These are phyloP conservation scores for Angomonas ambiguus DNA, from an alignment of 208 protist genomes.

Conservation along the genomic window DNA sequence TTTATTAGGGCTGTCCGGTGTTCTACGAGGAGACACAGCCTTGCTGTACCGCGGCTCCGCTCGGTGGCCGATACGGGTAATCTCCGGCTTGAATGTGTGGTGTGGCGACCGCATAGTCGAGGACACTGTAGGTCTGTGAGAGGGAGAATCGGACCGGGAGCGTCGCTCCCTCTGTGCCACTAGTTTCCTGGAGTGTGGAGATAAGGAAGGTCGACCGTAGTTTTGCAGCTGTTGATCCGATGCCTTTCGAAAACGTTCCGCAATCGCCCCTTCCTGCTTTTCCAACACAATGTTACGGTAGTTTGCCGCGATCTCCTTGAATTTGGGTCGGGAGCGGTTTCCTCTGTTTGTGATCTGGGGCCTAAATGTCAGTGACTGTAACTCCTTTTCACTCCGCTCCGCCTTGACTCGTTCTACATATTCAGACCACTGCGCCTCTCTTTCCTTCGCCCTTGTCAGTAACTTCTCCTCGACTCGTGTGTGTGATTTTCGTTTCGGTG, in stretches of 20 bases:
- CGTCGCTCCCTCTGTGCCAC: conserved; percentile 24
- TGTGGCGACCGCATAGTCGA: no score
- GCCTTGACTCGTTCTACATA: conserved; percentile 19
- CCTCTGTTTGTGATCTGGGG: background rate
- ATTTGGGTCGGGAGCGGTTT: background rate
- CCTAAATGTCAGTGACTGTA: background rate
- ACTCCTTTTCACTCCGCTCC: conserved; percentile 32
- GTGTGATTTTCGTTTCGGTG: conserved; percentile 10
- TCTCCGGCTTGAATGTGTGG: background rate
- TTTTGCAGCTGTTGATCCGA: conserved; percentile 23
- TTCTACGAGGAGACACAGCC: background rate
- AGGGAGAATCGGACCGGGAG: background rate
- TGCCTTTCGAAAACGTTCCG: conserved; percentile 12
- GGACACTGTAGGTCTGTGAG: no score
- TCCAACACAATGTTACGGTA: conserved; percentile 26
- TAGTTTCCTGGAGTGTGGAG: conserved; percentile 40
- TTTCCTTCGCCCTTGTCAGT: conserved; percentile 44
- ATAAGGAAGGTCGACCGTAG: conserved; percentile 31
- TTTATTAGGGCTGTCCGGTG: background rate
- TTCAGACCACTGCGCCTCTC: background rate
- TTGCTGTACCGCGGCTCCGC: background rate
- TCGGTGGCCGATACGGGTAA: background rate
- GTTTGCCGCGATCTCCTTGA: conserved; percentile 5
- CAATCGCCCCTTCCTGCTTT: conserved; percentile 21
- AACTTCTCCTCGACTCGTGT: conserved; percentile 56